A percentile compares a stretch with the other conserved stretches of the same genome.
Conservation (phyloP, 2,329 filamentous ascomycete genomes). For the Conoideocrella luteorostrata region DNA sequence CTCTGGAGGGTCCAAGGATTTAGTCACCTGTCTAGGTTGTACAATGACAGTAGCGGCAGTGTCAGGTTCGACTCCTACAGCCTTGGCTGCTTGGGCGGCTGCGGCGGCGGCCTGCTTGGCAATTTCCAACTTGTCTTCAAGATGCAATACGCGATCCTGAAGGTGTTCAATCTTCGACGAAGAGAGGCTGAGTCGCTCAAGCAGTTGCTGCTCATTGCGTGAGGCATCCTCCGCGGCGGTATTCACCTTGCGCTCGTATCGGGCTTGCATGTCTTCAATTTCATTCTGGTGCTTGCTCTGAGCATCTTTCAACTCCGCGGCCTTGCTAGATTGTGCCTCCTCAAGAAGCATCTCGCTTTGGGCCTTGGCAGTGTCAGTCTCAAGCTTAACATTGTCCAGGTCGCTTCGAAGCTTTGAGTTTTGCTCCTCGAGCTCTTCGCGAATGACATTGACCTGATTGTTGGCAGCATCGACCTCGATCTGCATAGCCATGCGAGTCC, state of each 20-base stretch:
- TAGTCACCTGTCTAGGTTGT: conserved; percentile 17
- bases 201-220: conserved; percentile 69
- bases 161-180: conserved; percentile 80
- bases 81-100: conserved; percentile 69
- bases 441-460: conserved; percentile 76
- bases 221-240: conserved; percentile 77
- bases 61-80: conserved; percentile 37
- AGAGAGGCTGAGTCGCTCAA: conserved; percentile 74
- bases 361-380: conserved; percentile 73
- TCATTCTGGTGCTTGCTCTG: conserved; percentile 58
- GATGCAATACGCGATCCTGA: conserved; percentile 74
- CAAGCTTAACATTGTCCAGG: conserved; percentile 69
- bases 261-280: conserved; percentile 67
- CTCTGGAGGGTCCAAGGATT: conserved; percentile 56
- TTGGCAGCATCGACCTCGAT: conserved; percentile 77
- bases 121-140: conserved; percentile 88
- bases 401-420: conserved; percentile 65
- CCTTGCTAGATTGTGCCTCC: conserved; percentile 66
- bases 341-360: conserved; percentile 80
- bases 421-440: conserved; percentile 76
- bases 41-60: conserved; percentile 15
- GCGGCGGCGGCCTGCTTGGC: conserved; percentile 81
- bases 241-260: conserved; percentile 67
- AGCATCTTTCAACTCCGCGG: conserved; percentile 45
- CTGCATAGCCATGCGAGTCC: conserved; percentile 72